Conservation (phyloP, 2,329 filamentous ascomycete genomes). For the Penicillium aurantiogriseum region DNA sequence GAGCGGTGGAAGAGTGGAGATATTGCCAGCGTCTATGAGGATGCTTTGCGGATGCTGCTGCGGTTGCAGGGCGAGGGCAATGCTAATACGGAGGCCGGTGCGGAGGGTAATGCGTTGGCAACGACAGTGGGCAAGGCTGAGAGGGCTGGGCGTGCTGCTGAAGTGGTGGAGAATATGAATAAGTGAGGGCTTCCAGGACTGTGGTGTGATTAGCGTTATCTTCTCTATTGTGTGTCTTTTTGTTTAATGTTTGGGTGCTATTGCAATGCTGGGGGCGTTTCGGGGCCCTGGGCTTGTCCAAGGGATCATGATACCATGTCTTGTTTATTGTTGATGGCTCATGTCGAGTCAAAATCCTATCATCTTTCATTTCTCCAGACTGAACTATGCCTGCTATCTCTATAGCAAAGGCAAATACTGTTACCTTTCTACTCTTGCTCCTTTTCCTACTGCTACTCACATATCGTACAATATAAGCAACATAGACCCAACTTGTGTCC, state of each 20-base stretch:
- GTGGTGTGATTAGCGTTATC: slow-evolving; percentile 5
- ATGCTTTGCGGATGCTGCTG: slow-evolving; percentile 39
- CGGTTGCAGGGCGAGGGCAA: slow-evolving; percentile 39
- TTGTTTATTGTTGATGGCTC: slow-evolving; percentile 6
- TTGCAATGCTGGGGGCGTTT: slow-evolving; percentile 18
- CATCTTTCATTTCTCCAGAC: not conserved
- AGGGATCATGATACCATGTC: slow-evolving; percentile 28
- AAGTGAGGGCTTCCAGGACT: slow-evolving; percentile 32
- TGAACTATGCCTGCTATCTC: not conserved
- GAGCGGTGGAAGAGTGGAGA: slow-evolving; percentile 44
- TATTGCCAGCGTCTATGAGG: slow-evolving; percentile 43
- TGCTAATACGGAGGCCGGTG: slow-evolving; percentile 20
- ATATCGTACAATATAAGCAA: not conserved
- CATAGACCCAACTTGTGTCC: not conserved
- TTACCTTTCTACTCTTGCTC: not conserved
- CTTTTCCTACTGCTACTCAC: not conserved
- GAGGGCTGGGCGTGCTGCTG: slow-evolving; percentile 44
- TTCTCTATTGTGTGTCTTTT: slow-evolving; percentile 5
- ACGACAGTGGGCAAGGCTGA: slow-evolving; percentile 49
- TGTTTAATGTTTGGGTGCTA: not conserved
- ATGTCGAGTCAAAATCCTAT: not conserved
- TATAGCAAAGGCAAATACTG: not conserved
- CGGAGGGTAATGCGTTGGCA: slow-evolving; percentile 40
- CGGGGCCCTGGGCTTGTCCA: slow-evolving; percentile 6
- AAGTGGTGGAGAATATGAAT: slow-evolving; percentile 48